Base-by-base conservation (phyloP, 495 filamentous ascomycete species). In the Aspergillus egyptiacus region DNA sequence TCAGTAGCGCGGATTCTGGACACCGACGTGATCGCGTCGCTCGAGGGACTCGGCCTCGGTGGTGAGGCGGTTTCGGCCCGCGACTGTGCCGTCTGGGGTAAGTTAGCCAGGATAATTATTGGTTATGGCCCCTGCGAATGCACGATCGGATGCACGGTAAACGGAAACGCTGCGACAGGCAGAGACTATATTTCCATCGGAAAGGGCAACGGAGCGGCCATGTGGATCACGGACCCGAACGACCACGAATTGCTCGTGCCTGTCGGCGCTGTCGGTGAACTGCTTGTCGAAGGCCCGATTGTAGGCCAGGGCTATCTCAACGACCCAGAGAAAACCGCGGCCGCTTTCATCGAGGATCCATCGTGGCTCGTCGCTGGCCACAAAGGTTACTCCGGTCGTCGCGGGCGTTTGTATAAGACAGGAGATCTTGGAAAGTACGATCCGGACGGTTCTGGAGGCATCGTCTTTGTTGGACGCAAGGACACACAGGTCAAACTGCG, bases 401-500 rank as follows among this genome's bases (percentile, higher is more conserved):
- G 34, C 1, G 59, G 62, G 3, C 68, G 70, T 18, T 52, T 79
- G 10, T 75, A 76, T 51, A 72, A 74, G 53, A 78, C 73, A 33
- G 71, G 73, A 11, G 74, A 78, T 55, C 59, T 78, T 3, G 82
- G 79, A 5, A 62, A 63, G 20, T 81, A 82, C 33, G 74, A 81
- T 25, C 73, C 76, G 0, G 69, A 76, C 53, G 76, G 75, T 1
- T 61, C 64, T 20, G 53, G 61, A 20, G 58, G 67, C 23, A 67
- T 84, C 46, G 59, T 76, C n/a, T 82, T 81, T 53, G 70, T 78
- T 2, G 81, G 81, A 20, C 63, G 82, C 6, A 76, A 77, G 34
- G 82, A 85, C 48, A 76, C 78, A 7, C 80, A 84, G 53, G 78
- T 82, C 14, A 85, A 84, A 57, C 52, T 84, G 3, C 74, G 74